phyloP scores from a whole-genome alignment of 768 basidiomycete genomes.

The Pisolithus marmoratus region DNA sequence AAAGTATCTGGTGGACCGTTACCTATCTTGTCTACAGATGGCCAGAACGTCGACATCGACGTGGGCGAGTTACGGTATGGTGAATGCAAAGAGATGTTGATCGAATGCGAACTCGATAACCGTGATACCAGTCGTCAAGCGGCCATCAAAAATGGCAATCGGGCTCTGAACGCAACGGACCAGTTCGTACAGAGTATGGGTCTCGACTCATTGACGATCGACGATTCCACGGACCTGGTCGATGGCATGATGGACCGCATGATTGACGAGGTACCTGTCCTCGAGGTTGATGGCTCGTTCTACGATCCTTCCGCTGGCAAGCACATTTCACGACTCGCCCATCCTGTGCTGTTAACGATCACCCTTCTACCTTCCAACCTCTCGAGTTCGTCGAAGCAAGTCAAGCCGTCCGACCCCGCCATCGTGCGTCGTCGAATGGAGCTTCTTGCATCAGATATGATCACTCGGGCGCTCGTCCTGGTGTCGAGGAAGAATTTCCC shows the following conservation, averaged over 20 bases:
- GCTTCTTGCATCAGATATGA: slow-evolving; percentile 94
- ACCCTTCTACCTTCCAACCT: slow-evolving; percentile 62
- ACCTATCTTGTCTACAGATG: slow-evolving; percentile 85
- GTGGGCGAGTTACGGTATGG: slow-evolving; percentile 92
- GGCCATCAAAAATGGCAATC: slow-evolving; percentile 8
- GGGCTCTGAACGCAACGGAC: slow-evolving; percentile 73
- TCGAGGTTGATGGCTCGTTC: slow-evolving; percentile 94
- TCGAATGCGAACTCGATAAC: slow-evolving; percentile 87
- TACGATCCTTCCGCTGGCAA: slow-evolving; percentile 84
- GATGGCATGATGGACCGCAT: slow-evolving; percentile 94
- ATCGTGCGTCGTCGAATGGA: slow-evolving; percentile 96
- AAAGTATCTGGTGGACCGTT: slow-evolving; percentile 90
- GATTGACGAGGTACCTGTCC: slow-evolving; percentile 96
- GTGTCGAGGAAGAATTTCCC: slow-evolving; percentile 87
- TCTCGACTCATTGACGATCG: slow-evolving; percentile 66
- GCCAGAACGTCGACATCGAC: slow-evolving; percentile 92
- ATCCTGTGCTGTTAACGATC: slow-evolving; percentile 92
- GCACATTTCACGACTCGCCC: slow-evolving; percentile 81
- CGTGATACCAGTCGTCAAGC: slow-evolving; percentile 36
- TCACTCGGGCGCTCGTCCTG: slow-evolving; percentile 87
- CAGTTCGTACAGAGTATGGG: slow-evolving; percentile 85
- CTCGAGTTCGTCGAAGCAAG: slow-evolving; percentile 25
- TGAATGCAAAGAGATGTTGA: slow-evolving; percentile 95
- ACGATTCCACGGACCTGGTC: slow-evolving; percentile 64
- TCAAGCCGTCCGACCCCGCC: slow-evolving; percentile 67